Conservation (phyloP, 441 rosid species). For the Breynia disticha region DNA sequence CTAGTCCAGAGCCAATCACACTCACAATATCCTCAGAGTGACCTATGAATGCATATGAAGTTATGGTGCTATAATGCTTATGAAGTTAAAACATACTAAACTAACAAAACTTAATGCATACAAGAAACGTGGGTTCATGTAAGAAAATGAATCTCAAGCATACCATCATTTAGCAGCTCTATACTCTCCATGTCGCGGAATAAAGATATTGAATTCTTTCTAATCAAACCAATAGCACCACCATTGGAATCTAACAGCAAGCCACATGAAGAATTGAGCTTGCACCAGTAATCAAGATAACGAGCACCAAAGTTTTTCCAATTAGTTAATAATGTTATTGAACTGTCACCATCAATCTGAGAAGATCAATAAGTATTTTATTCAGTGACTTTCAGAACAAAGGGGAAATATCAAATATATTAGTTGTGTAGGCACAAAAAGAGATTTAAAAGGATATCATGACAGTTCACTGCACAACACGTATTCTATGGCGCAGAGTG, state of each 20-base stretch:
- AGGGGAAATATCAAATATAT: too few species aligned
- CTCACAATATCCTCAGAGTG: slow-evolving; percentile 45
- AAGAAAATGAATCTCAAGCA: slow-evolving; percentile 14
- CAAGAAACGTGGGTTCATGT: slow-evolving; percentile 1
- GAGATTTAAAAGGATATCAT: too few species aligned
- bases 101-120: too few species aligned
- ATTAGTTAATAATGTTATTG: slow-evolving; percentile 42
- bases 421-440: too few species aligned
- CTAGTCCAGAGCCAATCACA: slow-evolving; percentile 33
- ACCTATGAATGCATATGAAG: slow-evolving; percentile 35
- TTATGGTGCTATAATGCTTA: slow-evolving; percentile 8
- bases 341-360: slow-evolving; percentile 56
- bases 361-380: slow-evolving; percentile 18
- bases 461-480: too few species aligned
- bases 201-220: slow-evolving; percentile 71
- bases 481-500: too few species aligned
- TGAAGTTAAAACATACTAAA: not conserved
- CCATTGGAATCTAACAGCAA: slow-evolving; percentile 48
- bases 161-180: slow-evolving; percentile 74
- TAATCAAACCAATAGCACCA: slow-evolving; percentile 74
- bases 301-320: slow-evolving; percentile 78
- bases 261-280: slow-evolving; percentile 58
- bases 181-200: slow-evolving; percentile 61
- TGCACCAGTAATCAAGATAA: slow-evolving; percentile 86
- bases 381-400: too few species aligned